These are phyloP conservation scores for Trypanosoma avium DNA, from an alignment of 208 protist genomes.

Conservation along the genomic window DNA sequence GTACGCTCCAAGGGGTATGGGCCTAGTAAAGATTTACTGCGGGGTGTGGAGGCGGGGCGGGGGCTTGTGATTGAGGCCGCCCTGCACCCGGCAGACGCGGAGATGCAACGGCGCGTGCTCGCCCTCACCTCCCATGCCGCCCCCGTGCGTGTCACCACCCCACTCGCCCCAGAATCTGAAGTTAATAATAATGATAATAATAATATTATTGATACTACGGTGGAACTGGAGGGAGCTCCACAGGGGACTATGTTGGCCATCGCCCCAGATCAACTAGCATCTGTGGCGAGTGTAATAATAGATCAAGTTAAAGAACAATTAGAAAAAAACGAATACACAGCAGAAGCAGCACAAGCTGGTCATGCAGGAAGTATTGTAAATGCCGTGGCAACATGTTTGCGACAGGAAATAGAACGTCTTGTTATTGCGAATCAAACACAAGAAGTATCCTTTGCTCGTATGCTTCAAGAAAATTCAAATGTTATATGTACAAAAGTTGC, in stretches of 20 bases:
- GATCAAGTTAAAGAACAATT: slow-evolving; percentile 26
- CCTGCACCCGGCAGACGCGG: slow-evolving; percentile 67
- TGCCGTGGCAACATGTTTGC: slow-evolving; percentile 17
- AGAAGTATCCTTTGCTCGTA: slow-evolving; percentile 19
- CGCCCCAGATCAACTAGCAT: slow-evolving; percentile 59
- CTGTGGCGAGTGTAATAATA: slow-evolving; percentile 55
- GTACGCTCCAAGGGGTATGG: slow-evolving; percentile 75
- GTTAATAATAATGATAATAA: neutral
- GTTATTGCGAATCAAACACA: slow-evolving; percentile 16
- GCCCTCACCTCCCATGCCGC: slow-evolving; percentile 43
- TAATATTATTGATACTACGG: neutral
- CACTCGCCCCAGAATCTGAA: neutral
- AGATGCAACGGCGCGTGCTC: slow-evolving; percentile 67
- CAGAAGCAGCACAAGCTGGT: slow-evolving; percentile 19
- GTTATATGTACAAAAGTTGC: slow-evolving; percentile 24
- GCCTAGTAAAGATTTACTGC: slow-evolving; percentile 66
- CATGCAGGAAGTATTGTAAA: slow-evolving; percentile 22
- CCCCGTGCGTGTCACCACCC: slow-evolving; percentile 39
- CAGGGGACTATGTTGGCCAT: slow-evolving; percentile 44
- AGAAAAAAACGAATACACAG: slow-evolving; percentile 14
- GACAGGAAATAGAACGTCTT: slow-evolving; percentile 25
- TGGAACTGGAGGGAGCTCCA: slow-evolving; percentile 15
- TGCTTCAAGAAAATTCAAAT: slow-evolving; percentile 24
- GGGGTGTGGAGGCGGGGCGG: slow-evolving; percentile 41
- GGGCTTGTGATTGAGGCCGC: slow-evolving; percentile 56